These are phyloP conservation scores for Stagonosporopsis chrysanthemi DNA, from an alignment of 2,329 filamentous ascomycete genomes.

Conservation along the genomic window DNA sequence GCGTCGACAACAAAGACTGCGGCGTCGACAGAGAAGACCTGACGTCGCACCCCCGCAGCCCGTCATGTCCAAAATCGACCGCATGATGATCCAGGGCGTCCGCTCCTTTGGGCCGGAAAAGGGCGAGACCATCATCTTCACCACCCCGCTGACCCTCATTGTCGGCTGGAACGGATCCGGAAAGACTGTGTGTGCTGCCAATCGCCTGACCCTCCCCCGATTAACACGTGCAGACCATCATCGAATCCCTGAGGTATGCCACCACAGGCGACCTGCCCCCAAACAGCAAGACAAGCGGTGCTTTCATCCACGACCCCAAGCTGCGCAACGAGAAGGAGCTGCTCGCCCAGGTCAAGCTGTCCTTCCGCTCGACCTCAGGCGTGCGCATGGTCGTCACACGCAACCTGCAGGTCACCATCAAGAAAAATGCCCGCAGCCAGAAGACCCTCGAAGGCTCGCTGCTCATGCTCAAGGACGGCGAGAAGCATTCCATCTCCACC, in stretches of 20 bases:
- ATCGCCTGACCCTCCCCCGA: neutral
- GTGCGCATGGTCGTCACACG: constrained; percentile 83
- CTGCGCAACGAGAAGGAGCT: constrained; percentile 87
- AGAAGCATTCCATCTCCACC: constrained; percentile 79
- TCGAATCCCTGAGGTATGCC: constrained; percentile 97
- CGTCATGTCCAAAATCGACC: constrained; percentile 74
- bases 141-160: constrained; percentile 90
- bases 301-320: constrained; percentile 98
- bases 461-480: constrained; percentile 77
- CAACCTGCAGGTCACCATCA: constrained; percentile 84
- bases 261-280: constrained; percentile 93
- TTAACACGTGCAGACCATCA: constrained; percentile 73
- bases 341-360: constrained; percentile 87
- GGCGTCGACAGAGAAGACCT: too few relatives aligned
- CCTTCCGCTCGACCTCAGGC: constrained; percentile 80
- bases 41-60: neutral
- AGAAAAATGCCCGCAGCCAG: constrained; percentile 76
- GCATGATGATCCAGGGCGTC: constrained; percentile 82
- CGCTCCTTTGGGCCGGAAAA: constrained; percentile 84
- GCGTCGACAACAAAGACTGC: too few relatives aligned
- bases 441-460: constrained; percentile 87
- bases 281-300: constrained; percentile 84
- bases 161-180: constrained; percentile 97
- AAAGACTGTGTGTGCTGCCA: constrained; percentile 70
- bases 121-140: constrained; percentile 83